Percentiles rank a stretch among this genome's conserved stretches.
phyloP scores from a whole-genome alignment of 2,329 filamentous ascomycete genomes.

The Pseudonectria foliicola region DNA sequence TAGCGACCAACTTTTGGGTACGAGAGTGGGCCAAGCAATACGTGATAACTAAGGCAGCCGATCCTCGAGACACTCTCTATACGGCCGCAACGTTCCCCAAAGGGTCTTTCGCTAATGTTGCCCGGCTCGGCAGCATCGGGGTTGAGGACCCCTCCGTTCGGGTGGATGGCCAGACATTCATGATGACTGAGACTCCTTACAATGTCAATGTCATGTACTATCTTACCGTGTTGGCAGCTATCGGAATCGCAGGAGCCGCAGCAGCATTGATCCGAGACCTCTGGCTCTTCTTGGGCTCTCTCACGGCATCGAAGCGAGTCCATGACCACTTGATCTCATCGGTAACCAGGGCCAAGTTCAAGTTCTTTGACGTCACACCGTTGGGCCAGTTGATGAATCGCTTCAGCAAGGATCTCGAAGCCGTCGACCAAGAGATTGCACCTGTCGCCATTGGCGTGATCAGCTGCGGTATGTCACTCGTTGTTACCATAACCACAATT shows the following conservation, averaged over 20 bases:
- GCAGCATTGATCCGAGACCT: conserved; percentile 77
- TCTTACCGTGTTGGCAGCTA: conserved; percentile 70
- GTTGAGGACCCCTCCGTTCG: background rate
- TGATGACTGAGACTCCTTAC: conserved; percentile 23
- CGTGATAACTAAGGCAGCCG: conserved; percentile 28
- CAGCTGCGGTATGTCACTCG: conserved; percentile 56
- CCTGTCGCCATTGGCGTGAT: conserved; percentile 76
- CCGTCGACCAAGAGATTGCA: conserved; percentile 91
- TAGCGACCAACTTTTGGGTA: conserved; percentile 92
- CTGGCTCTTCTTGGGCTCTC: conserved; percentile 86
- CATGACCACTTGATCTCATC: conserved; percentile 71
- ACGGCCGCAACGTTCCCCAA: conserved; percentile 22
- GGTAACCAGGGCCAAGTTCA: conserved; percentile 85
- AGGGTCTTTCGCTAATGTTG: conserved; percentile 30
- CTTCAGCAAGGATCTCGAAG: conserved; percentile 95
- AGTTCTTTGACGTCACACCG: conserved; percentile 95
- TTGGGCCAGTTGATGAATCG: conserved; percentile 96
- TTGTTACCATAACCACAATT: conserved; percentile 84
- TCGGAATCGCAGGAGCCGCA: conserved; percentile 71
- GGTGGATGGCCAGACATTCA: conserved; percentile 7
- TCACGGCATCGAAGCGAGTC: conserved; percentile 78
- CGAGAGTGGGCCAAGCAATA: conserved; percentile 93
- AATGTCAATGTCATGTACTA: conserved; percentile 80
- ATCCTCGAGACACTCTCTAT: conserved; percentile 16
- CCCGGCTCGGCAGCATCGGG: conserved; percentile 28